Evolutionary conservation across 495 filamentous ascomycete genomes (phyloP).

Genomic region (Cercophora sp.): DNA sequence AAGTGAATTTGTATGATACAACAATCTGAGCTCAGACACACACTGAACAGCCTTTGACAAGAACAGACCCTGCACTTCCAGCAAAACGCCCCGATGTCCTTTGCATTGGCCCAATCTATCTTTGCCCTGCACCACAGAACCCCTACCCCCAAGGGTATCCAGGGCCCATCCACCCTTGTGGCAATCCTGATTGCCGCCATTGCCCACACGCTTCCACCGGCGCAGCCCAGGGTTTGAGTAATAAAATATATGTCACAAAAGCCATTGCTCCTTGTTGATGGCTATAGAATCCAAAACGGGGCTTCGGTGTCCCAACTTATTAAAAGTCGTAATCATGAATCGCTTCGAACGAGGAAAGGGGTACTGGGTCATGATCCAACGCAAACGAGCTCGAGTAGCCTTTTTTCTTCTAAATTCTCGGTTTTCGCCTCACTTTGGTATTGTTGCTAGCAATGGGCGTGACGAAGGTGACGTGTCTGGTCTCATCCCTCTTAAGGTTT

Average conservation of each 20-base stretch:
- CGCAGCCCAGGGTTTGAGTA: conserved; percentile 1
- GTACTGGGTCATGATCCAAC: neutral
- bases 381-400: too few relatives aligned
- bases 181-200: too few relatives aligned
- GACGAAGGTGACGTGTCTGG: conserved; percentile 46
- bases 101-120: neutral
- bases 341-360: neutral
- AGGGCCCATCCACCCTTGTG: too few relatives aligned
- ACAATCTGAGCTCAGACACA: neutral
- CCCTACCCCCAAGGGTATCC: too few relatives aligned
- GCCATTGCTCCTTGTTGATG: conserved; percentile 3
- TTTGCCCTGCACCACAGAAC: neutral
- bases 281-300: conserved; percentile 8
- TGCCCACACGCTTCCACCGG: too few relatives aligned
- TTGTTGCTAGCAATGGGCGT: conserved; percentile 4
- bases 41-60: neutral
- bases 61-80: too few relatives aligned
- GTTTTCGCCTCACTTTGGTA: conserved; percentile 2
- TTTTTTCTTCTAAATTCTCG: too few relatives aligned
- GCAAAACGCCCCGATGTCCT: too few relatives aligned
- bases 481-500: conserved; percentile 42
- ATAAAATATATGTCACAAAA: conserved; percentile 3
- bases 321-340: conserved; percentile 2
- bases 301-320: neutral
- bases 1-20: conserved; percentile 2